phyloP scores from a whole-genome alignment of 2,329 filamentous ascomycete genomes.

The Parastagonospora nodorum region DNA sequence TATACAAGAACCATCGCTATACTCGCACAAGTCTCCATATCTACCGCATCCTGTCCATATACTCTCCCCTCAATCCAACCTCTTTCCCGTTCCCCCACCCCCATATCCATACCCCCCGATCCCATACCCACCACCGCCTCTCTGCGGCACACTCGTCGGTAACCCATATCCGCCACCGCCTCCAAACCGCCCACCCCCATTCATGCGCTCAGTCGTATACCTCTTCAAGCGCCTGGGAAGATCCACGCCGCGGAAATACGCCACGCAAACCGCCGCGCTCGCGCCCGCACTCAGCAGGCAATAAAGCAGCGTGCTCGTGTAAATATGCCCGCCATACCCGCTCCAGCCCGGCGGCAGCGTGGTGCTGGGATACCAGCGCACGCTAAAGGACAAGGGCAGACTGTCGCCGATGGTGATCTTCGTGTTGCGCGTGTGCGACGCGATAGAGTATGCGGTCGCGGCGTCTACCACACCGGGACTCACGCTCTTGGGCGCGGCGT shows the following conservation, averaged over 20 bases:
- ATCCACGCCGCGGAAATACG: slow-evolving; percentile 60
- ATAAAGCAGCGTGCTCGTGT: slow-evolving; percentile 56
- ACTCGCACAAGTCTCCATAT: not conserved
- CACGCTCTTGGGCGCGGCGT: slow-evolving; percentile 60
- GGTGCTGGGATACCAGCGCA: slow-evolving; percentile 85
- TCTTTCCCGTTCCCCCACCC: slow-evolving; percentile 49
- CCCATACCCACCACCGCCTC: slow-evolving; percentile 47
- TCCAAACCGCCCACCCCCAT: slow-evolving; percentile 46
- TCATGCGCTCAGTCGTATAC: slow-evolving; percentile 61
- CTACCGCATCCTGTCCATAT: not conserved
- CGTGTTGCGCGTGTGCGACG: slow-evolving; percentile 60
- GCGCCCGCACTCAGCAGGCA: slow-evolving; percentile 54
- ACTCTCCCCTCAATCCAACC: slow-evolving; percentile 22
- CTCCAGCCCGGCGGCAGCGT: slow-evolving; percentile 65
- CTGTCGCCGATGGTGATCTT: slow-evolving; percentile 87
- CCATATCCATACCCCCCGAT: slow-evolving; percentile 53
- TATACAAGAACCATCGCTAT: not conserved
- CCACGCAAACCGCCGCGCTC: slow-evolving; percentile 57
- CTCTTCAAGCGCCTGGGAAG: slow-evolving; percentile 58
- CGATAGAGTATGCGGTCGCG: slow-evolving; percentile 84
- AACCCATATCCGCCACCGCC: slow-evolving; percentile 41
- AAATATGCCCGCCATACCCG: slow-evolving; percentile 58
- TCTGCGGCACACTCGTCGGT: slow-evolving; percentile 25
- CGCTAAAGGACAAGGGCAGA: slow-evolving; percentile 75
- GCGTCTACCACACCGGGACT: slow-evolving; percentile 80